Conservation (phyloP, 441 rosid genomes). For the Populus trichocarpa region DNA sequence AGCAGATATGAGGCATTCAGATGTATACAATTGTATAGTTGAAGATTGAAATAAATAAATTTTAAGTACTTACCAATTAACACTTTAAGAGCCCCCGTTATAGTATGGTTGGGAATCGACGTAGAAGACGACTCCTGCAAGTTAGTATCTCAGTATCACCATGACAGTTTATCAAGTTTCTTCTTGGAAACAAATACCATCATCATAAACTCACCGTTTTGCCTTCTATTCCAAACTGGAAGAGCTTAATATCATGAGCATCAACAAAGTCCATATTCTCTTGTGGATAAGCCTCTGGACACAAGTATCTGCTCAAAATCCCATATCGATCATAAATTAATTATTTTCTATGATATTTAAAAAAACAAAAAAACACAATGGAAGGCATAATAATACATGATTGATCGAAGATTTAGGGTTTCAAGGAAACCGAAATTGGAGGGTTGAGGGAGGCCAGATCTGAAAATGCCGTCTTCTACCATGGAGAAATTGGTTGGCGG, state of each 20-base stretch:
- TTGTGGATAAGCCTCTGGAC: conserved; percentile 84
- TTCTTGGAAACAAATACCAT: background rate
- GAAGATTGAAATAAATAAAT: background rate
- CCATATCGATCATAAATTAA: background rate
- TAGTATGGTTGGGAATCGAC: conserved; percentile 48
- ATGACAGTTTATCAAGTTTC: background rate
- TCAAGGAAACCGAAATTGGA: conserved; percentile 58
- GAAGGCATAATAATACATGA: conserved; percentile 37
- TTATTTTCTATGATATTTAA: no score
- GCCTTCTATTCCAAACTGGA: conserved; percentile 83
- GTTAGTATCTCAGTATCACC: background rate
- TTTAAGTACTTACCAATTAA: conserved; percentile 50
- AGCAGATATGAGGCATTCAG: background rate
- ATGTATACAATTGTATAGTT: no score
- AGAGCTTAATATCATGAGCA: conserved; percentile 56
- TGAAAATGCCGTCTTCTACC: conserved; percentile 77
- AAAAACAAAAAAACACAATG: background rate
- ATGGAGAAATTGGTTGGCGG: conserved; percentile 75
- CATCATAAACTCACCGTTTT: conserved; percentile 48
- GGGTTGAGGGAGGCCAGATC: conserved; percentile 67
- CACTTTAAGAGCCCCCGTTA: conserved; percentile 69
- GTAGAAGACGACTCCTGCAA: conserved; percentile 51
- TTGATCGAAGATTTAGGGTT: conserved; percentile 71
- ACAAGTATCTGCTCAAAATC: conserved; percentile 59
- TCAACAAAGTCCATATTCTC: conserved; percentile 62